These are phyloP conservation scores for Aegle marmelos DNA, from an alignment of 345 rosid species.

Conservation along the genomic window DNA sequence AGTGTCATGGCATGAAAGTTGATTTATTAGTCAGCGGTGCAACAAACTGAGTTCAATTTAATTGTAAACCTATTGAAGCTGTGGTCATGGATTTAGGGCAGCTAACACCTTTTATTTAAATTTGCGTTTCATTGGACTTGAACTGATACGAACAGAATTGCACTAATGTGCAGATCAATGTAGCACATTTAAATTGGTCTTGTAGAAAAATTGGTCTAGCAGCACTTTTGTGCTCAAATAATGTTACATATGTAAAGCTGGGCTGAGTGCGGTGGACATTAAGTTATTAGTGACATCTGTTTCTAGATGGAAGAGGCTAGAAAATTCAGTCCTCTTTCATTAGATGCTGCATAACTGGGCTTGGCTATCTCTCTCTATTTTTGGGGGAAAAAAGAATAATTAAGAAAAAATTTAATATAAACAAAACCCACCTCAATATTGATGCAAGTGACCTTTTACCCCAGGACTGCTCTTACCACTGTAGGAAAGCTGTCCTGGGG, in stretches of 20 bases:
- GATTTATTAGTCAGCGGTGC: neutral
- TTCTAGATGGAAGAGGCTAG: neutral
- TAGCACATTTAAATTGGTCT: neutral
- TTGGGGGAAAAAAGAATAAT: no score
- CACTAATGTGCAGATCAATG: neutral
- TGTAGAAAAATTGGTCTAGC: neutral
- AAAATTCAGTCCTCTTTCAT: neutral
- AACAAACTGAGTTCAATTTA: neutral
- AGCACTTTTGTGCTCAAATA: neutral
- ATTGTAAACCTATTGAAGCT: neutral
- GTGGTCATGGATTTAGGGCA: neutral
- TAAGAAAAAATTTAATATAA: no score
- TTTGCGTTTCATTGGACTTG: neutral
- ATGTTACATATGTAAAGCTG: no score
- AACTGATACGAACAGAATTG: neutral
- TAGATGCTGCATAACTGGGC: neutral
- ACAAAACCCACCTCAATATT: neutral
- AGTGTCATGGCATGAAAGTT: neutral
- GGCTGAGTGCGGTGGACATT: neutral
- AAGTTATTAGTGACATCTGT: neutral
- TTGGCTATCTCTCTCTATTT: neutral
- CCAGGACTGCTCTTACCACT: neutral
- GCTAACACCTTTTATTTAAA: neutral
- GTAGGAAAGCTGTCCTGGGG: neutral
- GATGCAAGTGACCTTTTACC: neutral